A percentile compares a stretch with the other conserved stretches of the same genome.
Evolutionary conservation across 495 filamentous ascomycete species (phyloP).

Genomic region (Niebla homalea): DNA sequence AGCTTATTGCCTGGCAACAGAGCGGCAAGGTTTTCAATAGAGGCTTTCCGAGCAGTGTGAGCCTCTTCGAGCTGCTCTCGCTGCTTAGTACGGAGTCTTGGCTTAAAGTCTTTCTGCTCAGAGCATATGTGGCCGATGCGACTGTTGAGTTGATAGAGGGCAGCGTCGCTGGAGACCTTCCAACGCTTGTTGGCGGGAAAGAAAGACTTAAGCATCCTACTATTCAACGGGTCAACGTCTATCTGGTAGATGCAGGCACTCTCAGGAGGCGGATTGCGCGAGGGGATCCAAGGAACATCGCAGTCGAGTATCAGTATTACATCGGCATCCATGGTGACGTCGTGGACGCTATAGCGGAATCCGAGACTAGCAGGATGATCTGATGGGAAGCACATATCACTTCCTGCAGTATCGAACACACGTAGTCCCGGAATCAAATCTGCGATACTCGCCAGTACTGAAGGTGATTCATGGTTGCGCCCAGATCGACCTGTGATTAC

Average conservation of each 20-base stretch:
- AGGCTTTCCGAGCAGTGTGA: not conserved
- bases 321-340: slow-evolving; percentile 63
- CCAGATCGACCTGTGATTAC: slow-evolving; percentile 75
- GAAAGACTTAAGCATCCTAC: not conserved
- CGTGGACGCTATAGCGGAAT: slow-evolving; percentile 61
- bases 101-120: not conserved
- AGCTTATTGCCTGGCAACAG: too few species aligned
- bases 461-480: slow-evolving; percentile 53
- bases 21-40: too few species aligned
- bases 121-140: slow-evolving; percentile 25
- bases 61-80: not conserved
- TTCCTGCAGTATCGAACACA: slow-evolving; percentile 82
- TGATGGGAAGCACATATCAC: slow-evolving; percentile 55
- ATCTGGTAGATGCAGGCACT: not conserved
- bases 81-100: not conserved
- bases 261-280: not conserved
- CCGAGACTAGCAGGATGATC: slow-evolving; percentile 25
- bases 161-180: slow-evolving; percentile 56
- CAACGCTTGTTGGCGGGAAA: slow-evolving; percentile 48
- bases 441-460: slow-evolving; percentile 63
- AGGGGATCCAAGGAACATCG: slow-evolving; percentile 1
- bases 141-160: slow-evolving; percentile 57
- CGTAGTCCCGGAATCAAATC: slow-evolving; percentile 65
- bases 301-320: slow-evolving; percentile 79
- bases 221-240: not conserved